Conservation (phyloP, 306 rosid genomes). For the Fragaria ananassa region DNA sequence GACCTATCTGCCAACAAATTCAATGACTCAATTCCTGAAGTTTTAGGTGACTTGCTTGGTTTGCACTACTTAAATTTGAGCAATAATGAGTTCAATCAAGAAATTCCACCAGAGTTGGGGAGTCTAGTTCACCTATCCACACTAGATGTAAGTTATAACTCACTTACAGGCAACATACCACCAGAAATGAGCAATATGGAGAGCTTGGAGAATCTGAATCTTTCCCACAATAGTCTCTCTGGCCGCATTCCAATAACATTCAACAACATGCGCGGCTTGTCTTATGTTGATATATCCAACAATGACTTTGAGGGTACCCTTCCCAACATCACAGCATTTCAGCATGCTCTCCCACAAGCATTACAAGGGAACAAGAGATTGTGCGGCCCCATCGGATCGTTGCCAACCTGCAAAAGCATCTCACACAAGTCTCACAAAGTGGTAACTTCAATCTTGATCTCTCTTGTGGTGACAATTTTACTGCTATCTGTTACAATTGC, state of each 20-base stretch:
- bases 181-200: neutral
- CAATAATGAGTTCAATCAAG: neutral
- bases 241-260: neutral
- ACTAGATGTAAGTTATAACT: neutral
- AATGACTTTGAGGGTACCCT: slow-evolving; percentile 5
- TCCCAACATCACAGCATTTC: neutral
- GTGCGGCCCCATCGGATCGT: neutral
- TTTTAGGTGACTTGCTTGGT: neutral
- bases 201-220: neutral
- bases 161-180: neutral
- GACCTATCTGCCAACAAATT: neutral
- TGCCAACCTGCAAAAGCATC: slow-evolving; percentile 5
- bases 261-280: neutral
- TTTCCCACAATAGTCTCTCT: slow-evolving; percentile 5
- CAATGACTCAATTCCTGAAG: slow-evolving; percentile 2
- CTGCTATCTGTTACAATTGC: too few species aligned
- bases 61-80: slow-evolving; percentile 1
- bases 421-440: neutral
- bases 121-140: neutral
- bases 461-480: neutral
- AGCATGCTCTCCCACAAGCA: neutral
- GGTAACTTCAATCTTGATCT: neutral
- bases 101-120: neutral
- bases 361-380: neutral
- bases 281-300: neutral